Conservation (phyloP, 768 basidiomycete genomes). For the Daedaleopsis sinensis region DNA sequence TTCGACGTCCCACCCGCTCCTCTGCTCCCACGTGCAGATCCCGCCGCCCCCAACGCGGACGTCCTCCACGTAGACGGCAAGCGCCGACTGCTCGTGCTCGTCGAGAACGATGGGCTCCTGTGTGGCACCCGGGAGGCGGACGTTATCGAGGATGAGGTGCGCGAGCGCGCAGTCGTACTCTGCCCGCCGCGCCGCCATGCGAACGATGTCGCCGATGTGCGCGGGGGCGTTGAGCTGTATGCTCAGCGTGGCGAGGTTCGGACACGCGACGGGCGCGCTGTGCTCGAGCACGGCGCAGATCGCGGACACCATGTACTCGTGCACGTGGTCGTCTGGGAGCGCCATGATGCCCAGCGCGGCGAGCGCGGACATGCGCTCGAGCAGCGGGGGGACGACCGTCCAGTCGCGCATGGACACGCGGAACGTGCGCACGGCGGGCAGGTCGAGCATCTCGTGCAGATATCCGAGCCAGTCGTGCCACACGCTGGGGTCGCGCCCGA, state of each 20-base stretch:
- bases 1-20: constrained; percentile 1
- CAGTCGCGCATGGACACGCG: background rate
- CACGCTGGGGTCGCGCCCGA: background rate
- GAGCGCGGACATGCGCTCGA: background rate
- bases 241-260: background rate
- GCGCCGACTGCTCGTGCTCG: background rate
- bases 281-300: background rate
- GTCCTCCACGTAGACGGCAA: background rate
- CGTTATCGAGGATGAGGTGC: background rate
- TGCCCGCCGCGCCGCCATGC: background rate
- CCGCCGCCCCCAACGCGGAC: constrained; percentile 1
- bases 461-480: constrained; percentile 1
- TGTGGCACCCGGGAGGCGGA: background rate
- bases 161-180: background rate
- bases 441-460: background rate
- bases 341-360: background rate
- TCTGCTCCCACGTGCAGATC: background rate
- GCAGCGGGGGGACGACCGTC: background rate
- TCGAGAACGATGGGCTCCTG: background rate
- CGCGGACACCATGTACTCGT: background rate
- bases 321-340: background rate
- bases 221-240: background rate
- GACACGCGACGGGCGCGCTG: background rate
- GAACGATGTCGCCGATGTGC: background rate
- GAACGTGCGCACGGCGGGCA: background rate